Percentiles rank a stretch among this genome's conserved stretches.
Conservation (phyloP, 2,329 filamentous ascomycete genomes). For the Hymenoscyphus albidus region DNA sequence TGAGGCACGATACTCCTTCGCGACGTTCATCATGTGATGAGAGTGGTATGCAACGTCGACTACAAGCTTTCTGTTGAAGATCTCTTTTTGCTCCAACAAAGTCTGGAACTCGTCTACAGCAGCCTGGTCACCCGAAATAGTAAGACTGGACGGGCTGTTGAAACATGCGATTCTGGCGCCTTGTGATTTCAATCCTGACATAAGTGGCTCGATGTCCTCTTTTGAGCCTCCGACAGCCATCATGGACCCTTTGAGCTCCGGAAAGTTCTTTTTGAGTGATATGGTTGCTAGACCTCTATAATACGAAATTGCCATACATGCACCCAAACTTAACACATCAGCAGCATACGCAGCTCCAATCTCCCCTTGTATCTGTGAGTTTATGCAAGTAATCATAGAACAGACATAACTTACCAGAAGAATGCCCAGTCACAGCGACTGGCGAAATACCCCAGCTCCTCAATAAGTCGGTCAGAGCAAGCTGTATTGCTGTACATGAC, state of each 20-base stretch:
- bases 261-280: constrained; percentile 12
- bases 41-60: constrained; percentile 33
- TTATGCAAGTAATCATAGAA: background rate
- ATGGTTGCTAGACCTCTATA: constrained; percentile 29
- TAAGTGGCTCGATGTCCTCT: constrained; percentile 15
- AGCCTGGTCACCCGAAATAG: constrained; percentile 27
- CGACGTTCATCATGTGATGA: constrained; percentile 30
- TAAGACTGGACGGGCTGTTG: constrained; percentile 32
- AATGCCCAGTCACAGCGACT: constrained; percentile 41
- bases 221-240: constrained; percentile 19
- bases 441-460: constrained; percentile 41
- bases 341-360: constrained; percentile 46
- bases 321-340: constrained; percentile 33
- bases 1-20: constrained; percentile 15
- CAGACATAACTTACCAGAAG: constrained; percentile 34
- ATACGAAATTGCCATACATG: constrained; percentile 45
- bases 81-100: constrained; percentile 11
- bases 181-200: constrained; percentile 5
- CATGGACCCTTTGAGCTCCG: constrained; percentile 18
- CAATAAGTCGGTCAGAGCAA: constrained; percentile 44
- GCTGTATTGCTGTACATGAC: constrained; percentile 46
- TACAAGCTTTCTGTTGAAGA: constrained; percentile 23
- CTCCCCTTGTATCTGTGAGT: constrained; percentile 30
- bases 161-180: constrained; percentile 29
- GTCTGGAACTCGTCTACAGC: constrained; percentile 25